Evolutionary conservation across 805 yeast genomes (phyloP).

Genomic region (Ogataea haglerorum): DNA sequence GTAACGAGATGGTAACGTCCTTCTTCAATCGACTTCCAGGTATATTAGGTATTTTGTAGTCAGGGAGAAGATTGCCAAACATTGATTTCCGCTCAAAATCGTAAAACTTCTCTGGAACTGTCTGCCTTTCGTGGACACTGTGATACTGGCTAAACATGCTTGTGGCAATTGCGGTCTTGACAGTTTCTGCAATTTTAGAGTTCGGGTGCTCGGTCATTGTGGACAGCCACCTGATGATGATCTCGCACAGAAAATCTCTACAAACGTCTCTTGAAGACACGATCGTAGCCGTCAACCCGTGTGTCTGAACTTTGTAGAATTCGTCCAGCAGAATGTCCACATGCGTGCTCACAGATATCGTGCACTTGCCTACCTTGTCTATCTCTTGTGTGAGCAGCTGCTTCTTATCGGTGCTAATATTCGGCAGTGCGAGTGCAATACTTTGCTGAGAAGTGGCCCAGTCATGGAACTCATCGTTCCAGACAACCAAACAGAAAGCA

Average conservation of each 20-base stretch:
- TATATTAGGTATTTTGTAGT: constrained; percentile 35
- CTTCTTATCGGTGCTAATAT: constrained; percentile 2
- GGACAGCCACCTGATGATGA: constrained; percentile 50
- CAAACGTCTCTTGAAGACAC: constrained; percentile 47
- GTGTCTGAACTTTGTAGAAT: constrained; percentile 18
- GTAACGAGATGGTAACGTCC: constrained; percentile 26
- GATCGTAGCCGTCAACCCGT: constrained; percentile 56
- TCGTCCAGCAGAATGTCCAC: constrained; percentile 18
- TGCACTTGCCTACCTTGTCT: constrained; percentile 48
- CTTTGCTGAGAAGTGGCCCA: constrained; percentile 33
- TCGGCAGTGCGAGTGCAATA: constrained; percentile 17
- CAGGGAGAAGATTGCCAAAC: constrained; percentile 34
- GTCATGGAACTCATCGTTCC: constrained; percentile 78
- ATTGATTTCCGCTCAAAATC: constrained; percentile 20
- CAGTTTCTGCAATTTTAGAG: constrained; percentile 34
- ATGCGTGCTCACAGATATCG: constrained; percentile 37
- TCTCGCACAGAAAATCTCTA: constrained; percentile 44
- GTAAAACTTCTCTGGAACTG: constrained; percentile 15
- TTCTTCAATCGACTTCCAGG: constrained; percentile 29
- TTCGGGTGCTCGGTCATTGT: constrained; percentile 39
- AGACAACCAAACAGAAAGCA: constrained; percentile 51
- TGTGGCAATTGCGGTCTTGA: constrained; percentile 42
- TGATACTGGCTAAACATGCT: constrained; percentile 37
- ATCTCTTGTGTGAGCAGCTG: constrained; percentile 39
- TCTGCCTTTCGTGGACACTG: constrained; percentile 34